A percentile compares a stretch with the other conserved stretches of the same genome.
These are phyloP conservation scores for Jaltomata sinuosa DNA, from an alignment of 257 asterid species.

Conservation along the genomic window DNA sequence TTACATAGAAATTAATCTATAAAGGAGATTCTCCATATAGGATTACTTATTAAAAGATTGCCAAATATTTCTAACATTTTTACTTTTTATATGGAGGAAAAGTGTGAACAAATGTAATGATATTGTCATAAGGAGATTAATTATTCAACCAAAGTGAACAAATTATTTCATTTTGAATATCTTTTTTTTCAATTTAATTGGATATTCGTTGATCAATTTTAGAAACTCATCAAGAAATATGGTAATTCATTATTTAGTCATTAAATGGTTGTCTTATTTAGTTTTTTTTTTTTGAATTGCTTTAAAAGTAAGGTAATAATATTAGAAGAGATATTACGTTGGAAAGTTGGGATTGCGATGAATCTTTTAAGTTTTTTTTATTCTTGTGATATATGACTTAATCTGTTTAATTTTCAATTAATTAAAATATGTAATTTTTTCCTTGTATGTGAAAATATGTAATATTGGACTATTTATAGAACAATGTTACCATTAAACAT, in stretches of 20 bases:
- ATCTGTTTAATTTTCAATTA: too few relatives aligned
- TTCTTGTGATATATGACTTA: too few relatives aligned
- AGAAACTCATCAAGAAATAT: neutral
- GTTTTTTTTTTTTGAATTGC: too few relatives aligned
- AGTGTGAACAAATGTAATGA: neutral
- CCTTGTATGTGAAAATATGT: too few relatives aligned
- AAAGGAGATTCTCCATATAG: neutral
- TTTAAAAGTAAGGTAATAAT: neutral
- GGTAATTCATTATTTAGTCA: neutral
- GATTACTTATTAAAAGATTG: neutral
- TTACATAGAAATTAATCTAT: neutral
- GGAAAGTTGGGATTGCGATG: neutral
- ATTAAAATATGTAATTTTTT: too few relatives aligned
- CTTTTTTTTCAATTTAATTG: neutral
- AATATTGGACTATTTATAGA: too few relatives aligned
- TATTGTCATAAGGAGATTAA: neutral
- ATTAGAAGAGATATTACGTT: neutral
- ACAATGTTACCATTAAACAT: too few relatives aligned
- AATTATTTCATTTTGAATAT: neutral
- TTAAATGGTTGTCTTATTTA: neutral
- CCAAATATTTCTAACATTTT: neutral
- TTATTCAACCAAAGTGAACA: neutral
- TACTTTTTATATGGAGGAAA: neutral
- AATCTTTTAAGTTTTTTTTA: neutral
- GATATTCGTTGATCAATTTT: neutral